Percentiles rank a stretch among this genome's conserved stretches.
Evolutionary conservation across 495 filamentous ascomycete genomes (phyloP).

Genomic region (Penicillium egyptiacum): DNA sequence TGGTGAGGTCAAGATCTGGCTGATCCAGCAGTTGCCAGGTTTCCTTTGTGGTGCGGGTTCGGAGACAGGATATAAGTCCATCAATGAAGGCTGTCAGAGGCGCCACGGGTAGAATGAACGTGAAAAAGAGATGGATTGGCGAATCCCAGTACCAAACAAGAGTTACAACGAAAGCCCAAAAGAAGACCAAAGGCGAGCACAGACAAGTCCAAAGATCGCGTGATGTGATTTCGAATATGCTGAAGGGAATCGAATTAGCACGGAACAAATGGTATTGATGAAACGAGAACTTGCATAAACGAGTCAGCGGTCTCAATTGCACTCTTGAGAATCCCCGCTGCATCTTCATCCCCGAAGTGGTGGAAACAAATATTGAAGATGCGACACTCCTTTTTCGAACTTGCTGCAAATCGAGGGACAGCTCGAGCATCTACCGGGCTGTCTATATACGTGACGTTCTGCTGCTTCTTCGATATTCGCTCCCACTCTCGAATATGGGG

Average conservation of each 20-base stretch:
- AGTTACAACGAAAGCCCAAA: constrained; percentile 54
- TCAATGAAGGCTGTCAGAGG: constrained; percentile 66
- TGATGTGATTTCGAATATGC: constrained; percentile 73
- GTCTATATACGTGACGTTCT: constrained; percentile 55
- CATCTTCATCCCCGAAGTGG: constrained; percentile 67
- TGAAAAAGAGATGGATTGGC: constrained; percentile 59
- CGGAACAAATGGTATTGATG: background rate
- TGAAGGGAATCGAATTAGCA: constrained; percentile 16
- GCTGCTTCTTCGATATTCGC: constrained; percentile 45
- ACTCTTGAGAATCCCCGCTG: constrained; percentile 56
- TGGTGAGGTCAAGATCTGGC: constrained; percentile 43
- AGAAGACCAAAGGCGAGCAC: constrained; percentile 53
- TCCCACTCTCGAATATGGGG: constrained; percentile 65
- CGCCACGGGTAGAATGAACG: constrained; percentile 62
- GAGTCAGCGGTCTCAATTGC: constrained; percentile 62
- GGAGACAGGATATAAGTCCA: constrained; percentile 61
- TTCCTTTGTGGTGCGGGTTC: constrained; percentile 65
- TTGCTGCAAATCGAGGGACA: constrained; percentile 26
- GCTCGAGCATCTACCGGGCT: constrained; percentile 61
- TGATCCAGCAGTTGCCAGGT: constrained; percentile 55
- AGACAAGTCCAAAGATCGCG: constrained; percentile 54
- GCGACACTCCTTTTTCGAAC: constrained; percentile 49
- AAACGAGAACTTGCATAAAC: constrained; percentile 51
- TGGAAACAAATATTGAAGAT: constrained; percentile 76
- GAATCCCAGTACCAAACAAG: constrained; percentile 62